These are phyloP conservation scores for Candida sojae DNA, from an alignment of 1,139 yeast genomes.

Conservation along the genomic window DNA sequence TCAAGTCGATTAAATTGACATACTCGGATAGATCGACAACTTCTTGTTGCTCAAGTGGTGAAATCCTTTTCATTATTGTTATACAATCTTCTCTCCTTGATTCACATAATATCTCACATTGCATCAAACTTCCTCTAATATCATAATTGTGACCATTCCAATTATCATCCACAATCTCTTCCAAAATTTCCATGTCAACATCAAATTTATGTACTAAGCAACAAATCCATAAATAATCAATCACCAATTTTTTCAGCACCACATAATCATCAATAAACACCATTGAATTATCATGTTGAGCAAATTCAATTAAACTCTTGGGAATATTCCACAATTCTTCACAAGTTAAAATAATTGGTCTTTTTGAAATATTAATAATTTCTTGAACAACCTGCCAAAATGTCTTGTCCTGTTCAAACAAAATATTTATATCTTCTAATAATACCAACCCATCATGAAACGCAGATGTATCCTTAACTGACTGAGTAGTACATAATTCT, in stretches of 20 bases:
- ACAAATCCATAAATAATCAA: conserved; percentile 44
- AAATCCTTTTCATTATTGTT: background rate
- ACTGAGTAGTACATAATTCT: conserved; percentile 83
- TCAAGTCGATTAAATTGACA: conserved; percentile 26
- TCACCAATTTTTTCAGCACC: conserved; percentile 22
- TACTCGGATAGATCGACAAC: conserved; percentile 11
- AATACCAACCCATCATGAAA: conserved; percentile 70
- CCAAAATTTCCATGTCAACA: conserved; percentile 34
- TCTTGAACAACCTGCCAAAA: conserved; percentile 79
- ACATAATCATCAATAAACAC: conserved; percentile 26
- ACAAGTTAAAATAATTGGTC: conserved; percentile 84
- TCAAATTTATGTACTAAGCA: conserved; percentile 37
- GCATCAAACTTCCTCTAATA: conserved; percentile 54
- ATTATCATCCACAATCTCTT: conserved; percentile 27
- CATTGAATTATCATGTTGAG: conserved; percentile 42
- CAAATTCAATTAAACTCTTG: conserved; percentile 45
- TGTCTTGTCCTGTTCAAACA: conserved; percentile 75
- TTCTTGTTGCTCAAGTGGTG: background rate
- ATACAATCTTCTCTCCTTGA: background rate
- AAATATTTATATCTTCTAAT: conserved; percentile 82
- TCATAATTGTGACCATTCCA: conserved; percentile 39
- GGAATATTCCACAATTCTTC: conserved; percentile 60
- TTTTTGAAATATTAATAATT: conserved; percentile 62
- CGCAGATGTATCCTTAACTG: conserved; percentile 56
- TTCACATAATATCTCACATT: conserved; percentile 57